Evolutionary conservation across 2,329 filamentous ascomycete species (phyloP).

Genomic region (Penicillium concentricum): DNA sequence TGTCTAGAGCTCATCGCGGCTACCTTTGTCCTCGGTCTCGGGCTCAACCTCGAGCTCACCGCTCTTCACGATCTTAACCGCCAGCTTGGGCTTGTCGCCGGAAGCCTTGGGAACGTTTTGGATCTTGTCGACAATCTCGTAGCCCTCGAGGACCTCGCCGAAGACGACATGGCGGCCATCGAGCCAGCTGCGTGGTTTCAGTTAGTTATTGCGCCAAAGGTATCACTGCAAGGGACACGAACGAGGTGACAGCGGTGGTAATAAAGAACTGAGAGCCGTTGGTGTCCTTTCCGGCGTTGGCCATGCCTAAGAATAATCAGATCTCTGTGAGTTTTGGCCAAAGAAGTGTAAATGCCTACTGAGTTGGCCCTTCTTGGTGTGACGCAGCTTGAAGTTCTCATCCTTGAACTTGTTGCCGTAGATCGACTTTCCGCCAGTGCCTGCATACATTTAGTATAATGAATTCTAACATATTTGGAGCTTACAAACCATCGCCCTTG

Average conservation of each 20-base stretch:
- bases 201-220: slow-evolving; percentile 4
- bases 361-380: slow-evolving; percentile 63
- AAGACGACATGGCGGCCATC: slow-evolving; percentile 67
- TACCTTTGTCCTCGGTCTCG: slow-evolving; percentile 56
- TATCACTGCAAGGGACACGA: slow-evolving; percentile 10
- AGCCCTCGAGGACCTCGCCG: slow-evolving; percentile 67
- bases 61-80: slow-evolving; percentile 65
- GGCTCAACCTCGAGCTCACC: slow-evolving; percentile 60
- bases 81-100: slow-evolving; percentile 57
- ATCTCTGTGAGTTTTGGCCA: background rate
- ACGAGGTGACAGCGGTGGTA: slow-evolving; percentile 59
- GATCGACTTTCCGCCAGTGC: slow-evolving; percentile 67
- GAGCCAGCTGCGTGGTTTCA: slow-evolving; percentile 50
- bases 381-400: slow-evolving; percentile 71
- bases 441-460: slow-evolving; percentile 28
- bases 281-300: slow-evolving; percentile 64
- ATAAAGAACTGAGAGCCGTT: slow-evolving; percentile 69
- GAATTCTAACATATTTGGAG: background rate
- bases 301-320: slow-evolving; percentile 53
- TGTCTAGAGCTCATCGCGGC: slow-evolving; percentile 63
- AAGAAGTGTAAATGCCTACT: slow-evolving; percentile 36
- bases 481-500: slow-evolving; percentile 53
- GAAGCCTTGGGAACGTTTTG: slow-evolving; percentile 60
- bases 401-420: slow-evolving; percentile 66
- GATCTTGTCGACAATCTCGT: slow-evolving; percentile 65